phyloP scores from a whole-genome alignment of 495 filamentous ascomycete species.

The Aspergillus sclerotioniger region DNA sequence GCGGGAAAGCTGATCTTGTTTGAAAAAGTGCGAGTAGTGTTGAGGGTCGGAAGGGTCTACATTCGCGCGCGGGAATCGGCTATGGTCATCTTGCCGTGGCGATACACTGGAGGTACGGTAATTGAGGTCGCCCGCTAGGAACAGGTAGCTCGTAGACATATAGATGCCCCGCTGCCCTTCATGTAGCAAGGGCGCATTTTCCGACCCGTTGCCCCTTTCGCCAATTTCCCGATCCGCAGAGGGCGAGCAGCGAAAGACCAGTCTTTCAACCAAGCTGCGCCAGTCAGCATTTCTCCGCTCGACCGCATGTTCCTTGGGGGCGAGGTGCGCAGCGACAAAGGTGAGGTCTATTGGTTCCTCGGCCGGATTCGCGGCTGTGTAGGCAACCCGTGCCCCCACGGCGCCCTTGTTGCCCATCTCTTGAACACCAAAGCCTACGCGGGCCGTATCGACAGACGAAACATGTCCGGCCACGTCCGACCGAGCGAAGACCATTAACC shows the following conservation, averaged over 20 bases:
- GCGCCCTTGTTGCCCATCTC: slow-evolving; percentile 96
- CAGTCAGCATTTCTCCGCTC: slow-evolving; percentile 78
- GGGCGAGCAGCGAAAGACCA: slow-evolving; percentile 60
- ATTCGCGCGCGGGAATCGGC: slow-evolving; percentile 60
- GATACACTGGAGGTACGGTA: slow-evolving; percentile 72
- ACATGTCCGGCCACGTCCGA: slow-evolving; percentile 56
- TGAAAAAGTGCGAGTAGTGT: slow-evolving; percentile 63
- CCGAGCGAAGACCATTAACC: slow-evolving; percentile 72
- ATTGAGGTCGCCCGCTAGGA: slow-evolving; percentile 90
- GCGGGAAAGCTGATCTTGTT: slow-evolving; percentile 70
- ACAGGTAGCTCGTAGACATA: slow-evolving; percentile 70
- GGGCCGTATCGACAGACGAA: slow-evolving; percentile 61
- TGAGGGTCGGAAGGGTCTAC: slow-evolving; percentile 43
- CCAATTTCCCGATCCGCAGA: slow-evolving; percentile 3
- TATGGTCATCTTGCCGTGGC: slow-evolving; percentile 51
- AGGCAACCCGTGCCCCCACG: slow-evolving; percentile 71
- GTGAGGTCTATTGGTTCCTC: slow-evolving; percentile 61
- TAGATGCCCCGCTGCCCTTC: slow-evolving; percentile 56
- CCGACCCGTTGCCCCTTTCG: slow-evolving; percentile 31
- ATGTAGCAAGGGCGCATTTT: slow-evolving; percentile 42
- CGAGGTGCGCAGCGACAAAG: slow-evolving; percentile 85
- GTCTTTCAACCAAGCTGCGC: slow-evolving; percentile 70
- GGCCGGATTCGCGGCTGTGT: slow-evolving; percentile 30
- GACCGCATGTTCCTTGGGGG: slow-evolving; percentile 74
- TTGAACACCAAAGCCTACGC: slow-evolving; percentile 75